Percentiles rank a stretch among this genome's conserved stretches.
These are phyloP conservation scores for Margaritispora aquatica DNA, from an alignment of 495 filamentous ascomycete genomes.

Conservation along the genomic window DNA sequence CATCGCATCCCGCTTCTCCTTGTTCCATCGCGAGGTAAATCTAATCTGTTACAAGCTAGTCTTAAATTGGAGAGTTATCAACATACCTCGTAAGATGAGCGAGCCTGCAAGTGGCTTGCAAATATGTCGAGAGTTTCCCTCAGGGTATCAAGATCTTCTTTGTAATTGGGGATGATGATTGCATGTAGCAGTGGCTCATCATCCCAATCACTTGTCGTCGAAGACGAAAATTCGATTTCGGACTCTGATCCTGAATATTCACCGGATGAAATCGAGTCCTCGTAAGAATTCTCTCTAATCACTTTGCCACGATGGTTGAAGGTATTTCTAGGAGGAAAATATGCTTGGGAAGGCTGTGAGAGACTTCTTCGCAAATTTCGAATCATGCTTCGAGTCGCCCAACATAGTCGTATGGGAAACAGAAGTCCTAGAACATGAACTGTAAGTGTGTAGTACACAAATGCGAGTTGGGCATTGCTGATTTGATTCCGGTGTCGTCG, in stretches of 20 bases:
- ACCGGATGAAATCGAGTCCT: neutral
- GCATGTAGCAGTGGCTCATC: slow-evolving; percentile 38
- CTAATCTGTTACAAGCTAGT: slow-evolving; percentile 26
- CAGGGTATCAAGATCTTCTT: slow-evolving; percentile 58
- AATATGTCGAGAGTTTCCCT: slow-evolving; percentile 59
- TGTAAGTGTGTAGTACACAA: slow-evolving; percentile 45
- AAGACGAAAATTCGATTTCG: neutral
- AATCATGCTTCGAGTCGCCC: slow-evolving; percentile 43
- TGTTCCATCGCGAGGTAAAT: slow-evolving; percentile 67
- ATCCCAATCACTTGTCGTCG: neutral
- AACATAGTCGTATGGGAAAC: slow-evolving; percentile 48
- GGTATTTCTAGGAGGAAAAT: slow-evolving; percentile 13
- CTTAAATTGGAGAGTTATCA: neutral
- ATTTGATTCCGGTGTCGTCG: neutral
- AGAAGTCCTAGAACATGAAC: slow-evolving; percentile 46
- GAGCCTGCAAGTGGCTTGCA: slow-evolving; percentile 56
- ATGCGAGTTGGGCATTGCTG: slow-evolving; percentile 16
- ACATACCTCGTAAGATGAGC: slow-evolving; percentile 58
- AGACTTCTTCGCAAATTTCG: slow-evolving; percentile 32
- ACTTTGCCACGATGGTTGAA: neutral
- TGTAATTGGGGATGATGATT: slow-evolving; percentile 65
- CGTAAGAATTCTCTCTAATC: neutral
- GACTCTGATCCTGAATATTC: neutral
- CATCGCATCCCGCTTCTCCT: slow-evolving; percentile 44
- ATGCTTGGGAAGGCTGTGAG: slow-evolving; percentile 31